Evolutionary conservation across 78 protist genomes (phyloP), one percentile per base, ranked within the genome.

Genomic region (Chrysochromulina parva): DNA sequence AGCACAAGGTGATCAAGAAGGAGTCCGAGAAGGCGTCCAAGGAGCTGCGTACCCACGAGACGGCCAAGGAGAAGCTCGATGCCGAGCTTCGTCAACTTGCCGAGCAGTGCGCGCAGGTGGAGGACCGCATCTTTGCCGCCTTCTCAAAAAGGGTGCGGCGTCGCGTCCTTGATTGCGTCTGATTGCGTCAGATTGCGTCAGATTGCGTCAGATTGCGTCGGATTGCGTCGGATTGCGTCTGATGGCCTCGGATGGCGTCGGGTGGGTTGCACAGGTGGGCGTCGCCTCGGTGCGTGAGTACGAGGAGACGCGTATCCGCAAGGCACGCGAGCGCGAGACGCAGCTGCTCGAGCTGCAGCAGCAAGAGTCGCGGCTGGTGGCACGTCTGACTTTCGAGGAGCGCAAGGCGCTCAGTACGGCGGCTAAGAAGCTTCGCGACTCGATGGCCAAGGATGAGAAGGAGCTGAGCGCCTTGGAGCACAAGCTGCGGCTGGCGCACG

Each of bases 271-370:
- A 38, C 38, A 38, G 38, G 38, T 38, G 38, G 96, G 96, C 69
- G 55, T 97, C 0, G 71, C 16, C 38, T 91, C 92, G 50, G 94
- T 96, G 54, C 91, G 94, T 58, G 97, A 94, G 67, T 95, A 93
- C 80, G 98, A 96, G 91, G 96, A 91, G 50, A 50, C 20, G 54
- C 50, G 85, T 11, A 17, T 89, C 13, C 50, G n/a, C 16, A 71
- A n/a, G n/a, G 90, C 87, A 10, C 88, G 85, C 74, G 85, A 78
- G 74, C 54, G 28, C 4, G 85, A 88, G 38, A 20, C 67, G 55
- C 48, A 50, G 53, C n/a, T 84, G 10, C 20, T 87, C 48, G 91
- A 96, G 86, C 57, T 92, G 13, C 5, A 73, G 24, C 78, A 52
- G 26, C 16, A 11, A 17, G 78, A 73, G 4, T 16, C 93, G 17